These are phyloP conservation scores for Ophiostoma sp. DNA, from an alignment of 2,329 filamentous ascomycete species.

Conservation along the genomic window DNA sequence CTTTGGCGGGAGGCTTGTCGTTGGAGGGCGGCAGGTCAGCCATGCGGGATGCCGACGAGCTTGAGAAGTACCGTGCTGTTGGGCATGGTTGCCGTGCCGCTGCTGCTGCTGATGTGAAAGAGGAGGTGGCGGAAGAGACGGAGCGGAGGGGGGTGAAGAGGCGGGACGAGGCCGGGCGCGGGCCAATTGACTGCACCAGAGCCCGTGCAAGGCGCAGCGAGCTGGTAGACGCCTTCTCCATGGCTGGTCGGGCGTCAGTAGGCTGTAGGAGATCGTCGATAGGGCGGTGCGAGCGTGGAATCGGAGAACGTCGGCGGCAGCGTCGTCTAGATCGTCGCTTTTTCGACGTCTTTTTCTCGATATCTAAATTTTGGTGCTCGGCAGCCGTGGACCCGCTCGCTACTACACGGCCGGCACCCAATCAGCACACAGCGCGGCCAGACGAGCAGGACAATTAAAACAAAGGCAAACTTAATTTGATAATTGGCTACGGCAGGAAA, in stretches of 20 bases:
- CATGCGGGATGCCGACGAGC: constrained; percentile 7
- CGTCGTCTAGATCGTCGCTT: background rate
- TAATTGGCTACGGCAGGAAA: background rate
- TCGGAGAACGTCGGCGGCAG: background rate
- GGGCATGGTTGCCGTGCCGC: constrained; percentile 16
- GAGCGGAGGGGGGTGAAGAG: constrained; percentile 8
- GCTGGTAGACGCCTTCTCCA: constrained; percentile 41
- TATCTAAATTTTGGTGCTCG: constrained; percentile 9
- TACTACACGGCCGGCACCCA: background rate
- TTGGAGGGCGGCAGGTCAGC: constrained; percentile 17
- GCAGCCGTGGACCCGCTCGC: background rate
- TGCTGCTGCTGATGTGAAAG: constrained; percentile 1
- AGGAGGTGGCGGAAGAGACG: background rate
- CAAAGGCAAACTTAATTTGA: background rate
- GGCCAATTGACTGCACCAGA: constrained; percentile 34
- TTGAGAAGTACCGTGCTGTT: constrained; percentile 18
- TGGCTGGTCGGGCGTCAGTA: constrained; percentile 26
- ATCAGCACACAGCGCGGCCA: background rate
- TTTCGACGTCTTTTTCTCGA: background rate
- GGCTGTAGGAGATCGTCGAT: background rate
- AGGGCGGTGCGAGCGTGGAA: background rate
- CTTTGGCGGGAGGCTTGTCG: background rate
- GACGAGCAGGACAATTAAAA: background rate
- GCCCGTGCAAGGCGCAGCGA: constrained; percentile 41
- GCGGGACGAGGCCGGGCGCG: constrained; percentile 12